Evolutionary conservation across 2,329 filamentous ascomycete genomes (phyloP), one percentile per base, ranked within the genome.

Genomic region (Hypoxylon sp.): DNA sequence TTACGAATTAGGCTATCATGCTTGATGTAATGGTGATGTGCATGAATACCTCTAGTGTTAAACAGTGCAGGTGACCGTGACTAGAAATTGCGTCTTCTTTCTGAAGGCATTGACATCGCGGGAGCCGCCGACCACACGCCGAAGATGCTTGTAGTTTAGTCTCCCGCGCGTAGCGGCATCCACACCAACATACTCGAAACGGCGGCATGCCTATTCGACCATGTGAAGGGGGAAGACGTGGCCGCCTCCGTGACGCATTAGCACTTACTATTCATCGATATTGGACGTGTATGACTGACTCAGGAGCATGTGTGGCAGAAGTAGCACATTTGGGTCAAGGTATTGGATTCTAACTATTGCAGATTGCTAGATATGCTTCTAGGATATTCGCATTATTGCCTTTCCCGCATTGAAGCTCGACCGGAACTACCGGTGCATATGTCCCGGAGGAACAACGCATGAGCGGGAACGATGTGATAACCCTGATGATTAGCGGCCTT

Each of bases 371-470:
- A 50, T 63, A 51, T 56, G 63, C 56, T 66, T 60, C 54, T 53
- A 34, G 63, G 59, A 29, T 61, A 34, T 53, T 50, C 23, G 59
- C 30, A 61, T 54, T 29, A 50, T 46, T 30, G 47, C 34, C 25
- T 54, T 29, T 61, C 60, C 53, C 53, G 37, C 60, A 69, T 69
- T 55, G 61, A 69, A 67, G 62, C 53, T 64, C 47, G 50, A 48
- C 67, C 67, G 67, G 67, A 69, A 69, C 60, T 62, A 67, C 67
- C 63, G 67, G 67, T 61, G 47, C 60, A 69, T 63, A 67, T 67
- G 67, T 50, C 67, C 67, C 60, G 67, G 60, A 67, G 53, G 63
- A 62, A 67, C 67, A 69, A 69, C 67, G 67, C 67, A 69, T 67
- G 66, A 67, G 67, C 67, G 67, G 63, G 60, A 69, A 67, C 67